Evolutionary conservation across 371 early-diverging fungal genomes (phyloP).

Genomic region (Mucor plumbeus): DNA sequence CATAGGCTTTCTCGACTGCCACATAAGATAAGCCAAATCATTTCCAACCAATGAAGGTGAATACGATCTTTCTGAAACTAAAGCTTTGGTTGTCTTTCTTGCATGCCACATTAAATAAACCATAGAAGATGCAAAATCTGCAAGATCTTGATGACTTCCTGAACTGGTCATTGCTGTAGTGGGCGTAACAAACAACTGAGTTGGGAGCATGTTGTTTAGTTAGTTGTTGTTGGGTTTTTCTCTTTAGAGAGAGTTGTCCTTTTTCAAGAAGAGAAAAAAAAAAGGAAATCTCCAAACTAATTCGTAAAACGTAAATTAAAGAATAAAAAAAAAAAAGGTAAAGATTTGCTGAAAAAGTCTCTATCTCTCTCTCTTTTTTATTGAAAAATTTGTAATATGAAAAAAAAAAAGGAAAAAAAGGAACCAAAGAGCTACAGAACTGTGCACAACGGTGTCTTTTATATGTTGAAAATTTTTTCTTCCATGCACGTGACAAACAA

Average conservation of each 20-base stretch:
- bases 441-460: slow-evolving; percentile 1
- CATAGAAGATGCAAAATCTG: slow-evolving; percentile 68
- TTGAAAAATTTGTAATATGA: slow-evolving; percentile 1
- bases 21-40: slow-evolving; percentile 27
- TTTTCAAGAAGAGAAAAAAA: slow-evolving; percentile 23
- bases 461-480: slow-evolving; percentile 13
- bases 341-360: slow-evolving; percentile 10
- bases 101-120: slow-evolving; percentile 71
- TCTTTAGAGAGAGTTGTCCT: slow-evolving; percentile 16
- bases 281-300: slow-evolving; percentile 2
- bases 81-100: slow-evolving; percentile 32
- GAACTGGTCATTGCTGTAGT: slow-evolving; percentile 9
- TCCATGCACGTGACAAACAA: slow-evolving; percentile 5
- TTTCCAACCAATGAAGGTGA: slow-evolving; percentile 16
- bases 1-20: slow-evolving; percentile 27
- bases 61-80: slow-evolving; percentile 13
- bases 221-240: slow-evolving; percentile 13
- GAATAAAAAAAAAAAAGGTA: slow-evolving; percentile 17
- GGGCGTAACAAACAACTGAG: slow-evolving; percentile 16
- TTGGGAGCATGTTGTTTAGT: slow-evolving; percentile 10
- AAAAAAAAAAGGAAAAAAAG: slow-evolving; percentile 15
- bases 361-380: slow-evolving; percentile 9
- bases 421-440: neutral
- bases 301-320: slow-evolving; percentile 7
- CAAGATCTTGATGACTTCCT: slow-evolving; percentile 32